Base-by-base conservation (phyloP, 306 rosid species). In the Ziziphus jujuba region DNA sequence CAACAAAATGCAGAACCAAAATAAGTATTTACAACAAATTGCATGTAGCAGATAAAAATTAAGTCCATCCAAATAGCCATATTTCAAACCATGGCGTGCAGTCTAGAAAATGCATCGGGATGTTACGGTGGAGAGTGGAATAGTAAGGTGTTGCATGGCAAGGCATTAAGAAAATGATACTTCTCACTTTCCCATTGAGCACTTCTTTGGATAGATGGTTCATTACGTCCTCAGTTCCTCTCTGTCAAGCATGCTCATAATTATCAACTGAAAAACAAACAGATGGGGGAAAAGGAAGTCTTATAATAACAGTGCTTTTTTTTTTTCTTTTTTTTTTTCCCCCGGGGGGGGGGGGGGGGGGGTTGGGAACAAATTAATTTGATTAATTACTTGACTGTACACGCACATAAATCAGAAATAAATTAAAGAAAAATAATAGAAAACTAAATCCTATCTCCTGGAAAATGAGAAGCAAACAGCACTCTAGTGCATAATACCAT, bases 91-190 rank as follows among this genome's bases (percentile, higher is more conserved):
- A 84, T 5, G 98, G 98, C 3, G 97, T 71, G 77, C 98, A 93
- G 83, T 90, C 98, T 35, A 90, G 87, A 77, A 90, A 88, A 54
- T 58, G 83, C 97, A 93, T 90, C 1, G 98, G 90, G 65, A 93
- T 77, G 66, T 88, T 65, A 25, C 21, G 59, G 73, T 93, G 98
- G 78, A 90, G 75, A 68, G 83, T 75, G 45, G 98, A 88, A 75
- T 93, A 93, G 81, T 86, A 90, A 14, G 98, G 97, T 23, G 98
- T 90, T 28, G 98, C 87, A 53, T 93, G 98, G 70, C 98, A 93
- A 54, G 96, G 98, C 72, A 85, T 90, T 70, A 93, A 78, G 80
- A 90, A 93, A 61, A 90, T 83, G 54, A 93, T 57, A 38, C 87
- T 86, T 71, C 67, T 65, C 51, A 93, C 95, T 66, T 84, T 88